phyloP scores from a whole-genome alignment of 495 filamentous ascomycete genomes.

The Neurospora tetraspora region DNA sequence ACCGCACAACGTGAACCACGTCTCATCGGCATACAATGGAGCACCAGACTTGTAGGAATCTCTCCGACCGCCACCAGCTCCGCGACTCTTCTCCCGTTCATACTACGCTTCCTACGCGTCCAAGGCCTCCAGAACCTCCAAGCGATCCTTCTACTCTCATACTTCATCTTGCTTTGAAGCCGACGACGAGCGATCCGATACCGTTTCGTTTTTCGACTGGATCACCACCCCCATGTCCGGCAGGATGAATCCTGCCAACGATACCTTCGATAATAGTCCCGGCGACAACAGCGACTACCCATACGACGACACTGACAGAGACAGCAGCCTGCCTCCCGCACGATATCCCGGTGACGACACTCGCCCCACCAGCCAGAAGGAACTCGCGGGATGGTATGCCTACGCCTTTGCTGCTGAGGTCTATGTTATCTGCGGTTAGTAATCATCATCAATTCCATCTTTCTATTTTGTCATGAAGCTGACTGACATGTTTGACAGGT shows the following conservation, averaged over 20 bases:
- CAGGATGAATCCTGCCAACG: constrained; percentile 17
- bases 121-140: constrained; percentile 17
- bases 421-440: constrained; percentile 86
- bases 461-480: neutral
- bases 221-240: constrained; percentile 3
- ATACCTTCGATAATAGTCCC: neutral
- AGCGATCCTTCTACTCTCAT: constrained; percentile 31
- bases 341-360: constrained; percentile 77
- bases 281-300: constrained; percentile 13
- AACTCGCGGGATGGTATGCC: constrained; percentile 89
- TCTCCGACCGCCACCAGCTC: constrained; percentile 25
- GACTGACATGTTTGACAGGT: constrained; percentile 4
- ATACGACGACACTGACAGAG: neutral
- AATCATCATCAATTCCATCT: neutral
- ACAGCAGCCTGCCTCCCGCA: constrained; percentile 4
- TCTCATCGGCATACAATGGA: neutral
- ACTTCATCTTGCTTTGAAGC: constrained; percentile 46
- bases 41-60: neutral
- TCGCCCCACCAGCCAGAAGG: constrained; percentile 72
- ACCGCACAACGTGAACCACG: neutral
- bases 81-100: constrained; percentile 34
- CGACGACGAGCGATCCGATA: constrained; percentile 49
- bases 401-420: constrained; percentile 98
- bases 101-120: constrained; percentile 18
- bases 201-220: neutral